Base-by-base conservation (phyloP, 2,329 filamentous ascomycete species). In the Trichoderma atrobrunneum region DNA sequence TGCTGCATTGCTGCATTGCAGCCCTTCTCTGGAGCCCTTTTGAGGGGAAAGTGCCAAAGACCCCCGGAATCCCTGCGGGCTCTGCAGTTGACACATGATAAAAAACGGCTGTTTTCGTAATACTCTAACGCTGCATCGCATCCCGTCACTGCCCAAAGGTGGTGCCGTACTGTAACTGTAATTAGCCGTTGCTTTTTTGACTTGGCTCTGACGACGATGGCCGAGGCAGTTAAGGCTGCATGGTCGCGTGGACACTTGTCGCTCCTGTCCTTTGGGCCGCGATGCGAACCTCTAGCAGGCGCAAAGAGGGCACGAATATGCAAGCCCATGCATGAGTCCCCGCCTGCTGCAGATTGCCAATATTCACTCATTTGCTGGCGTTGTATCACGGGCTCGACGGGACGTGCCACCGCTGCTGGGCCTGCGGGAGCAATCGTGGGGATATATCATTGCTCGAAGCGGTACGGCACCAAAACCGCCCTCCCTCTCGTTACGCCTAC, bases 231-330 rank as follows among this genome's bases (percentile, higher is more conserved):
- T 34, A 54, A 34, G 57, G 57, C 57, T 70, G 66, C 66, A 70
- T 70, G 66, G 66, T 70, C 66, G 66, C 66, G 66, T 70, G 66
- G 57, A 70, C 66, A 70, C 57, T 70, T 70, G 66, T 69, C 66
- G 66, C 66, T 70, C 57, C 48, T 70, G 66, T 62, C 36, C 66
- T 62, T 70, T 70, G 66, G 66, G 66, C 66, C 66, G 66, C 66
- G 66, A 70, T 70, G 66, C 57, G 57, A 62, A 62, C 66, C 66
- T 62, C 39, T 70, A 61, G 57, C 57, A 70, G 66, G 66, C 57
- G 57, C 48, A 62, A 56, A 54, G 66, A 62, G 39, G 57, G 66
- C 54, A 62, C 54, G 39, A 70, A 62, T 26, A 61, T 70, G 66
- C 57, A 70, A 21, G 66, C 24, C 36, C 57, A 70, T 70, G 66